Evolutionary conservation across 1,284 basidiomycete species (phyloP), one percentile per base, ranked within the genome.

Genomic region (Irpex sp.): DNA sequence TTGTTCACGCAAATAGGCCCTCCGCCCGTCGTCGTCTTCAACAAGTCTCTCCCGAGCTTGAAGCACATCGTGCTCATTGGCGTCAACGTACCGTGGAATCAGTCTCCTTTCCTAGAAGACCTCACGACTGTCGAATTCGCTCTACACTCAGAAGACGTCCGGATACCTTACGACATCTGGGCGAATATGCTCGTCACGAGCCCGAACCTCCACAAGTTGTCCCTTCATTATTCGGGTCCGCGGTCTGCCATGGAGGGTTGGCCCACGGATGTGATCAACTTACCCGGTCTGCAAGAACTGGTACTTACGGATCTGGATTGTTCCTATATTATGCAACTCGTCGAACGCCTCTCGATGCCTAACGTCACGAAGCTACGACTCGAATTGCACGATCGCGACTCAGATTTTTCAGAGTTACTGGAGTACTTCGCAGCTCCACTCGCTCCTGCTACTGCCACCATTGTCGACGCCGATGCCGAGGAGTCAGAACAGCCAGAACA

Each of bases 81-180:
- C 60, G 85, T 88, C 63, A 87, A 87, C 70, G 78, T 88, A 47
- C 82, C 83, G 3, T 87, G 85, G 85, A 74, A 75, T 1, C 71
- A 76, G 54, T 81, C 80, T 21, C 79, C 82, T n/a, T 85, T 82
- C 72, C 78, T 87, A 62, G 69, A 72, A 39, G 76, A 76, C 54
- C 76, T 88, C 49, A 73, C 78, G 50, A 74, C 78, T 53, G 76
- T 88, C 58, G 82, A 87, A 71, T 77, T 86, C 56, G 84, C 83
- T 7, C 77, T 87, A n/a, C 85, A 88, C 69, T 77, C 81, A 1
- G 80, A 84, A 65, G 81, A 77, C 63, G 82, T 85, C 49, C 82
- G 85, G 33, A 83, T 84, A 7, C 76, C 81, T 1, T 84, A 82
- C 71, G 69, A 73, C 59, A 76, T 77, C 56, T 88, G 85, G 83